Percentiles rank a stretch among this genome's conserved stretches.
phyloP scores from a whole-genome alignment of 257 asterid genomes.

The Haberlea rhodopensis region DNA sequence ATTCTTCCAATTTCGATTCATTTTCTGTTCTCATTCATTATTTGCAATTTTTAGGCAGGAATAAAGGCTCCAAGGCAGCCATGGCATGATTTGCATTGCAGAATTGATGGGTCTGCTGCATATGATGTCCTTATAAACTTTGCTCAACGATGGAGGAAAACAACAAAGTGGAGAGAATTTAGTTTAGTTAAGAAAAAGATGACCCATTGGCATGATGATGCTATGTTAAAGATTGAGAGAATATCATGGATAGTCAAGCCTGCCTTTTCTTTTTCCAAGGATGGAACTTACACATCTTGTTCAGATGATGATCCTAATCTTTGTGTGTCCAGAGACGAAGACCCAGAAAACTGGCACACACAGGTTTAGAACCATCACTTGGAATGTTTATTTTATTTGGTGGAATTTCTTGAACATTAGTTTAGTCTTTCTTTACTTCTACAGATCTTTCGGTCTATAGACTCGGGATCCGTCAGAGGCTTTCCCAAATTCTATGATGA shows the following conservation, averaged over 20 bases:
- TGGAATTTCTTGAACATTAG: conserved; percentile 23
- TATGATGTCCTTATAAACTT: conserved; percentile 92
- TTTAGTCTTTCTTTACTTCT: conserved; percentile 23
- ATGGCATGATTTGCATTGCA: conserved; percentile 96
- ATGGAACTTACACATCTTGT: conserved; percentile 40
- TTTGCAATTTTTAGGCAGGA: conserved; percentile 47
- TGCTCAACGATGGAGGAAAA: conserved; percentile 97
- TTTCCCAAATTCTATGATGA: conserved; percentile 60
- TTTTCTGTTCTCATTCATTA: conserved; percentile 13
- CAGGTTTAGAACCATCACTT: conserved; percentile 53
- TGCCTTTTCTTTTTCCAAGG: conserved; percentile 43
- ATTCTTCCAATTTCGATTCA: conserved; percentile 3
- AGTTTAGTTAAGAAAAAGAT: conserved; percentile 64
- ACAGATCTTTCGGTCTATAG: conserved; percentile 91
- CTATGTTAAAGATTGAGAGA: conserved; percentile 87
- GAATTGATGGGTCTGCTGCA: conserved; percentile 94
- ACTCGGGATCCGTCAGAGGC: conserved; percentile 84
- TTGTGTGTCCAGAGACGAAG: conserved; percentile 46
- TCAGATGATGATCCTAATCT: conserved; percentile 69
- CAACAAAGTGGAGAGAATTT: conserved; percentile 90
- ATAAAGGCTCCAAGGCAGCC: conserved; percentile 91
- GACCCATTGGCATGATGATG: conserved; percentile 80
- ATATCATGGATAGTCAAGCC: conserved; percentile 95
- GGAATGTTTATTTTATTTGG: conserved; percentile 24
- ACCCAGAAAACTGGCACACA: conserved; percentile 84